These are phyloP conservation scores for Eucalyptus melliodora DNA, from an alignment of 345 rosid genomes.

Conservation along the genomic window DNA sequence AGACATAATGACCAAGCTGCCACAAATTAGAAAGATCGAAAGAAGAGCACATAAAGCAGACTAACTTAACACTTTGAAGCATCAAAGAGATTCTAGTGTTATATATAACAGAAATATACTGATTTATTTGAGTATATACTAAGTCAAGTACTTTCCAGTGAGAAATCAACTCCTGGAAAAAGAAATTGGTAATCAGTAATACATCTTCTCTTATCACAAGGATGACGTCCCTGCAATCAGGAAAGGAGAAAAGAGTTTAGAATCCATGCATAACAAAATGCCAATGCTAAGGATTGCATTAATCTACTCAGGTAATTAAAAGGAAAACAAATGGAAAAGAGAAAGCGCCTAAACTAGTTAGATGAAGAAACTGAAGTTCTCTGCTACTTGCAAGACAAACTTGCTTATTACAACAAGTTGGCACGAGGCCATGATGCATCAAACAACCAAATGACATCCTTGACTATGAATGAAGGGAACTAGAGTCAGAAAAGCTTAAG, in stretches of 20 bases:
- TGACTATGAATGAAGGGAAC: not conserved
- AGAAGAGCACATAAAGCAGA: not conserved
- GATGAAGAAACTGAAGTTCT: not conserved
- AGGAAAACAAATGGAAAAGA: not conserved
- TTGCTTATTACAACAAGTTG: not conserved
- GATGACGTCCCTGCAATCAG: conserved; percentile 75
- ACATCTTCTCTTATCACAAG: conserved; percentile 74
- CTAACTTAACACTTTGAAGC: not conserved
- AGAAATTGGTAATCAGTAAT: conserved; percentile 69
- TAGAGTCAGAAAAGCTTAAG: not conserved
- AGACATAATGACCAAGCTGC: not conserved
- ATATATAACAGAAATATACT: not conserved
- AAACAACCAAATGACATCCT: not conserved
- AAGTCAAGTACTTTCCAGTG: conserved; percentile 54
- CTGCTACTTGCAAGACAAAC: not conserved
- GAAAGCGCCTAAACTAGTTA: not conserved
- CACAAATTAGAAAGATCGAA: not conserved
- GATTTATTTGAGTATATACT: not conserved
- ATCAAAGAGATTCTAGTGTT: not conserved
- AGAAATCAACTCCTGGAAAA: conserved; percentile 93
- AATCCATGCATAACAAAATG: not conserved
- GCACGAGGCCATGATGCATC: not conserved
- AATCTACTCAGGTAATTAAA: not conserved
- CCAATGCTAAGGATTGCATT: not conserved
- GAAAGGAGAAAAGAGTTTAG: not conserved